phyloP scores from a whole-genome alignment of 2,329 filamentous ascomycete genomes.

The Fusarium nematophilum region DNA sequence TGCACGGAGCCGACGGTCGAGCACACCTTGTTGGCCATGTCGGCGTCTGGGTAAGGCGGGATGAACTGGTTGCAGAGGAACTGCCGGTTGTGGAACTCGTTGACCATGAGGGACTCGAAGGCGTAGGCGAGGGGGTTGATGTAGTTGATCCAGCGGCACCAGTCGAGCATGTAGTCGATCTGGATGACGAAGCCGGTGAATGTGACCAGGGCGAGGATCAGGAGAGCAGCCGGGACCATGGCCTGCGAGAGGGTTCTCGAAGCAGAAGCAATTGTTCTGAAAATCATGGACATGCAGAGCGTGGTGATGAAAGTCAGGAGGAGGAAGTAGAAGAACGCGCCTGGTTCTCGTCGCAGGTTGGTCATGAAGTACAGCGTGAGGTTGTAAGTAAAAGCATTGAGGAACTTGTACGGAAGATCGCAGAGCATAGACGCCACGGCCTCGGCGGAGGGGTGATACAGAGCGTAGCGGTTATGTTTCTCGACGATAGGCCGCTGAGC shows the following conservation, averaged over 20 bases:
- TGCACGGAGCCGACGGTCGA: constrained; percentile 58
- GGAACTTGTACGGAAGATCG: constrained; percentile 55
- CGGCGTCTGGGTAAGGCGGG: constrained; percentile 43
- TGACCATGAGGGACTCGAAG: constrained; percentile 73
- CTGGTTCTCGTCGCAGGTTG: constrained; percentile 55
- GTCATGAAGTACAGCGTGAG: constrained; percentile 62
- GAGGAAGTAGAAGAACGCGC: constrained; percentile 59
- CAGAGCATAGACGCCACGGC: constrained; percentile 49
- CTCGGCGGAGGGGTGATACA: constrained; percentile 50
- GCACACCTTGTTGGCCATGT: constrained; percentile 54
- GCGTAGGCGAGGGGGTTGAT: constrained; percentile 72
- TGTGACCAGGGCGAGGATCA: constrained; percentile 45
- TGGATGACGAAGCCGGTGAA: constrained; percentile 62
- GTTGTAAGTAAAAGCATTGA: constrained; percentile 53
- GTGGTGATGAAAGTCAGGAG: constrained; percentile 55
- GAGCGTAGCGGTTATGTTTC: constrained; percentile 50
- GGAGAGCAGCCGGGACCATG: constrained; percentile 53
- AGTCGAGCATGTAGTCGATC: constrained; percentile 64
- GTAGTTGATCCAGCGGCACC: constrained; percentile 75
- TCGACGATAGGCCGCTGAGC: constrained; percentile 48
- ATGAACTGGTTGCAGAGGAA: constrained; percentile 45
- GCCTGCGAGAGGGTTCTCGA: constrained; percentile 66
- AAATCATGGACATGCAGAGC: constrained; percentile 54
- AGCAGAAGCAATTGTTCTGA: constrained; percentile 49
- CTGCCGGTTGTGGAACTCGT: constrained; percentile 65